A percentile compares a stretch with the other conserved stretches of the same genome.
These are phyloP conservation scores for Metroxylon sagu DNA, from an alignment of 176 grass and related monocot species.

Conservation along the genomic window DNA sequence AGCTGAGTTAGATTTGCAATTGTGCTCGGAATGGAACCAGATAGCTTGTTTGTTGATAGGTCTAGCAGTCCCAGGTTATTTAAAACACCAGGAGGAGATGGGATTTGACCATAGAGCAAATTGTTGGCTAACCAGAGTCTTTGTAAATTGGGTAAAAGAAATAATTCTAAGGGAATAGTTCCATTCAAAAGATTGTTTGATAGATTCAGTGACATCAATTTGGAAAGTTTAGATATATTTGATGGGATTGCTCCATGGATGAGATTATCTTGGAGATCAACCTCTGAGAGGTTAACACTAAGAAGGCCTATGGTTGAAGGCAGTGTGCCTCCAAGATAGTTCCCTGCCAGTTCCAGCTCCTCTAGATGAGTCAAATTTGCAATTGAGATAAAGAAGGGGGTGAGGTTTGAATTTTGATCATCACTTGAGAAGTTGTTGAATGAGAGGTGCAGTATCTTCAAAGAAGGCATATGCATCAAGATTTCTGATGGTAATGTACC, in stretches of 20 bases:
- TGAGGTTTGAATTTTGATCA: slow-evolving; percentile 14
- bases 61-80: slow-evolving; percentile 24
- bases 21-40: slow-evolving; percentile 27
- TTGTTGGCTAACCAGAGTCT: slow-evolving; percentile 18
- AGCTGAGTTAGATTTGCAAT: slow-evolving; percentile 48
- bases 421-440: slow-evolving; percentile 18
- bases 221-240: slow-evolving; percentile 3
- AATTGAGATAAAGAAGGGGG: slow-evolving; percentile 8
- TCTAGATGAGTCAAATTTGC: slow-evolving; percentile 19
- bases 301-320: slow-evolving; percentile 3
- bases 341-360: slow-evolving; percentile 16
- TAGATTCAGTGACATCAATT: slow-evolving; percentile 3
- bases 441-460: slow-evolving; percentile 18
- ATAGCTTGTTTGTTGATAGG: slow-evolving; percentile 37
- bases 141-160: slow-evolving; percentile 8
- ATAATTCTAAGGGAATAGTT: slow-evolving; percentile 9
- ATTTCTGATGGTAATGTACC: slow-evolving; percentile 17
- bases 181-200: slow-evolving; percentile 21
- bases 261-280: slow-evolving; percentile 5
- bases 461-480: slow-evolving; percentile 7
- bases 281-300: slow-evolving; percentile 10
- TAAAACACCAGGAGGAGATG: slow-evolving; percentile 26
- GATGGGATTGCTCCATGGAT: slow-evolving; percentile 15
- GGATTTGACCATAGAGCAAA: slow-evolving; percentile 3
- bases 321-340: slow-evolving; percentile 7